Conservation (phyloP, 345 rosid species). For the Jatropha curcas region DNA sequence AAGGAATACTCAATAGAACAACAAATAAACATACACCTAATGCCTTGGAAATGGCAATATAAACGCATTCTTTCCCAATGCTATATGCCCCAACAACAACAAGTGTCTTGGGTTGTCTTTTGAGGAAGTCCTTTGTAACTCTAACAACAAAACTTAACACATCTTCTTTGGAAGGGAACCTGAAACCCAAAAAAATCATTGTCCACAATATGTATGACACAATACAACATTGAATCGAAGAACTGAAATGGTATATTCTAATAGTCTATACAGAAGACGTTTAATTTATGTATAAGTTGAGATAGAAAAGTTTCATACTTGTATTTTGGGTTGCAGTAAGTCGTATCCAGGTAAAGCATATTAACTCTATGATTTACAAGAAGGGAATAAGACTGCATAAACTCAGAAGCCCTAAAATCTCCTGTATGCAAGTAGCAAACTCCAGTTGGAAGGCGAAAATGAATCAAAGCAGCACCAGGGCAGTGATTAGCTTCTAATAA, state of each 20-base stretch:
- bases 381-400: conserved; percentile 59
- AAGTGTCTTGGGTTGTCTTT: conserved; percentile 67
- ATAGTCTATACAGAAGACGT: no score
- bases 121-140: conserved; percentile 51
- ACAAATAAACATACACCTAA: conserved; percentile 49
- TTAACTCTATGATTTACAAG: conserved; percentile 51
- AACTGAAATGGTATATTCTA: not conserved
- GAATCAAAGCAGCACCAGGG: conserved; percentile 75
- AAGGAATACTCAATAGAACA: not conserved
- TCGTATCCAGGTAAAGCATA: conserved; percentile 73
- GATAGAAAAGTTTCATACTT: conserved; percentile 41
- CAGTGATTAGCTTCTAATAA: conserved; percentile 80
- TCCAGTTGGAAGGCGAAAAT: conserved; percentile 56
- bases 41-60: conserved; percentile 72
- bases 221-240: conserved; percentile 1
- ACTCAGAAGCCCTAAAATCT: conserved; percentile 77
- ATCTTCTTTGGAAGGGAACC: conserved; percentile 77
- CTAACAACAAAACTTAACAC: conserved; percentile 58
- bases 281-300: not conserved
- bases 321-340: conserved; percentile 78
- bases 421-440: conserved; percentile 72
- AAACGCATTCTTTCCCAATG: conserved; percentile 80
- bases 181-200: conserved; percentile 29
- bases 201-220: not conserved
- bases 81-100: conserved; percentile 81